These are phyloP conservation scores for Lipomyces mesembrius DNA, from an alignment of 805 yeast genomes.

Conservation along the genomic window DNA sequence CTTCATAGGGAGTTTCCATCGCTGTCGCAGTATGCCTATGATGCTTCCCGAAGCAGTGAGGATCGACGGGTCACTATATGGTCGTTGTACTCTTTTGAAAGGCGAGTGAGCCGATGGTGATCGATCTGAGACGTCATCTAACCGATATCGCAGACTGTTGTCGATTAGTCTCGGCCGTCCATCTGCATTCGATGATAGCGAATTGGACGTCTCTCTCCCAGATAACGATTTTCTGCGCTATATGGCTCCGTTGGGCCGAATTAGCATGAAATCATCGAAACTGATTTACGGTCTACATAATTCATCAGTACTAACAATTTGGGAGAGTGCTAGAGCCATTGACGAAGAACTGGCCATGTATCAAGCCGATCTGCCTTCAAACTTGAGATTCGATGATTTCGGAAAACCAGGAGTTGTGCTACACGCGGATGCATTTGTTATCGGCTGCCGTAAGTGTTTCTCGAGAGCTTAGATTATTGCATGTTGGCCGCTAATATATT, in stretches of 20 bases:
- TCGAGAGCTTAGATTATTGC: neutral
- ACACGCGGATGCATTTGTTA: constrained; percentile 35
- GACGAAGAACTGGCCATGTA: constrained; percentile 25
- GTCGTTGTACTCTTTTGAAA: constrained; percentile 32
- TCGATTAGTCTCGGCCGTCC: constrained; percentile 31
- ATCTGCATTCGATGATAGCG: constrained; percentile 32
- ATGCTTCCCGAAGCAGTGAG: constrained; percentile 16
- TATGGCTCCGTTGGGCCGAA: constrained; percentile 31
- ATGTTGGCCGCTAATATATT: neutral
- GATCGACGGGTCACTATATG: constrained; percentile 29
- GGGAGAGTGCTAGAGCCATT: constrained; percentile 29
- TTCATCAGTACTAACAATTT: constrained; percentile 26
- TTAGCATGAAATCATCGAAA: constrained; percentile 26
- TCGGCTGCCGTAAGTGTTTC: constrained; percentile 31
- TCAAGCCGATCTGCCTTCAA: constrained; percentile 20
- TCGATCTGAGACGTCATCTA: neutral
- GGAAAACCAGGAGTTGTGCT: constrained; percentile 31
- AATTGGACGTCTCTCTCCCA: constrained; percentile 27
- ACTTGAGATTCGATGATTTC: constrained; percentile 30
- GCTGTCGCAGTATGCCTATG: constrained; percentile 24
- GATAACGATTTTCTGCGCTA: constrained; percentile 30
- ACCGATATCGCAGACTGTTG: constrained; percentile 8
- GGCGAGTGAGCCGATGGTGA: neutral
- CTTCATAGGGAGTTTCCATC: constrained; percentile 34
- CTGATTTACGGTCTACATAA: constrained; percentile 28